Evolutionary conservation across 2,329 filamentous ascomycete species (phyloP), one percentile per base, ranked within the genome.

Genomic region (Talaromyces sp.): DNA sequence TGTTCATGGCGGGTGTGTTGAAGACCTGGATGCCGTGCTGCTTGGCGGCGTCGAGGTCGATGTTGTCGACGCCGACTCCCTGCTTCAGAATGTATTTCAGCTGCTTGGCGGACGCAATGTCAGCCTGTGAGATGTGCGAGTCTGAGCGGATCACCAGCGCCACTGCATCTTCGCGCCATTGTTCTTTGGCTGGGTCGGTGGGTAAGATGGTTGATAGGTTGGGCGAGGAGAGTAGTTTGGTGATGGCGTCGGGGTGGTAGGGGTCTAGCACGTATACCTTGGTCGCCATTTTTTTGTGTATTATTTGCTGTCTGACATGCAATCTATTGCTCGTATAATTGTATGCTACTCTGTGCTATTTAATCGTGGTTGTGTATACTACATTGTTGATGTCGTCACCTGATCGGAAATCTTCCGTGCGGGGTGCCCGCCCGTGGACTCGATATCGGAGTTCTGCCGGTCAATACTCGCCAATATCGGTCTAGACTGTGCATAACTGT

Each of bases 41-140:
- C 8, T 60, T 55, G 58, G 68, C 69, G 3, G 68, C 71, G 8
- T 66, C 57, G 3, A 70, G 59, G 44, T 73, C 70, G 34, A 74
- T 69, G 57, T 71, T 70, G 59, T 73, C 70, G 18, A 72, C 63
- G 1, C 71, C 69, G 6, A 73, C 68, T 9, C 71, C 69, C 4
- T 73, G 70, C 51, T 75, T 73, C 40, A 68, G 68, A 3, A 75
- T 67, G 56, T 66, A 65, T 8, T 65, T 64, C 12, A 74, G 69
- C 28, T 67, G 53, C 12, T 65, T 66, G 8, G 69, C 68, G 34
- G 66, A 18, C 14, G 58, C 54, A 31, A 75, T 53, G 36, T 72
- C 68, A 27, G 57, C 47, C 12, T 60, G 57, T 23, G 63, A 61
- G 23, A 72, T 65, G 9, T 53, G 57, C 5, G 68, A 68, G 9